These are phyloP conservation scores for Cercospora janseana DNA, from an alignment of 2,329 filamentous ascomycete species.

Conservation along the genomic window DNA sequence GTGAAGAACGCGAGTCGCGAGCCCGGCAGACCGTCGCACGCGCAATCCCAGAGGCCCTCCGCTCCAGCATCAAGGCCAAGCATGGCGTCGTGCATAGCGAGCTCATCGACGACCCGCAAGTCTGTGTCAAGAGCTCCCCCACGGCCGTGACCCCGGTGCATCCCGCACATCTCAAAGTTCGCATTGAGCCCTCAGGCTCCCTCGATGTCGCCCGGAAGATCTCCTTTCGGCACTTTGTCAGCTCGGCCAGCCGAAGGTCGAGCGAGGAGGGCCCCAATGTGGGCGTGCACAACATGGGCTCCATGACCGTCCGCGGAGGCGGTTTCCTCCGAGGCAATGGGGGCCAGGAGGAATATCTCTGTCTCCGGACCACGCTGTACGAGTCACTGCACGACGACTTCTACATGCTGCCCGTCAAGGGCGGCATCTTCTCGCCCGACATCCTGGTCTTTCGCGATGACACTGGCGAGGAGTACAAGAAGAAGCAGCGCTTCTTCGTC, in stretches of 20 bases:
- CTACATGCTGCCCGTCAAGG: constrained; percentile 60
- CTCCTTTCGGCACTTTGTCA: constrained; percentile 27
- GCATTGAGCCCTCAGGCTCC: constrained; percentile 53
- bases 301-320: constrained; percentile 59
- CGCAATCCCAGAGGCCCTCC: constrained; percentile 56
- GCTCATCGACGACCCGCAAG: constrained; percentile 46
- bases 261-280: constrained; percentile 42
- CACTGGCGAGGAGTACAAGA: constrained; percentile 43
- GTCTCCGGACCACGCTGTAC: constrained; percentile 59
- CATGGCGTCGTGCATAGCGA: constrained; percentile 55
- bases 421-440: constrained; percentile 57
- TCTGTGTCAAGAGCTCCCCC: constrained; percentile 25
- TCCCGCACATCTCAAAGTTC: constrained; percentile 39
- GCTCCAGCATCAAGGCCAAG: constrained; percentile 55
- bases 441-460: constrained; percentile 58
- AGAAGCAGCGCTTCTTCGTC: constrained; percentile 57
- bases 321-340: constrained; percentile 60
- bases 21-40: constrained; percentile 58
- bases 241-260: constrained; percentile 23
- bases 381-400: constrained; percentile 58
- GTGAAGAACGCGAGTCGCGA: constrained; percentile 31
- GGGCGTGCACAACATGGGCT: constrained; percentile 64
- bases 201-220: constrained; percentile 50
- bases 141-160: constrained; percentile 15
- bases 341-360: constrained; percentile 62